Percentiles rank a stretch among this genome's conserved stretches.
Conservation (phyloP, 306 rosid species). For the Vigna angularis region DNA sequence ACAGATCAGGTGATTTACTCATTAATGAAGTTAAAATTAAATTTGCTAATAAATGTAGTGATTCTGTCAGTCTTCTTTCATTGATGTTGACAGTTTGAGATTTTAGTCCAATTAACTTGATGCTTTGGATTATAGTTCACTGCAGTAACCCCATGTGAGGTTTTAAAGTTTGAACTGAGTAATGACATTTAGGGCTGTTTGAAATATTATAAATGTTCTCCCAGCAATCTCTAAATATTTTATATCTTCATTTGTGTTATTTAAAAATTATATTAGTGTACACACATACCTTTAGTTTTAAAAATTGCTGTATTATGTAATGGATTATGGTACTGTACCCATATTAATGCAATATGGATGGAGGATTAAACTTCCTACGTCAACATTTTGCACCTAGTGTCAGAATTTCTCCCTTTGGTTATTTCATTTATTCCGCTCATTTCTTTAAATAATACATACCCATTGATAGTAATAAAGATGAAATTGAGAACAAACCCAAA, state of each 20-base stretch:
- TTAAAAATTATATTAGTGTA: not conserved
- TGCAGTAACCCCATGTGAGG: not conserved
- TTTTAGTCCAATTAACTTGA: no score
- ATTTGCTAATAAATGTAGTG: conserved; percentile 12
- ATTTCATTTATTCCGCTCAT: no score
- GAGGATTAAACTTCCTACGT: not conserved
- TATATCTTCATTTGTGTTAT: not conserved
- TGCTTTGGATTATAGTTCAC: no score
- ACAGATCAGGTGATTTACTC: conserved; percentile 72
- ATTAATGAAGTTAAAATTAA: conserved; percentile 16
- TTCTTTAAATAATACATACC: not conserved
- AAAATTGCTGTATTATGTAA: not conserved
- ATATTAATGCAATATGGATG: not conserved
- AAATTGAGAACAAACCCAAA: no score
- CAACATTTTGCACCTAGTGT: not conserved
- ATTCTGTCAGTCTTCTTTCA: conserved; percentile 19
- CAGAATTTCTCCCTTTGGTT: no score
- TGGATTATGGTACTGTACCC: not conserved
- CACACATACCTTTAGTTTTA: not conserved
- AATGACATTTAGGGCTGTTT: conserved; percentile 5
- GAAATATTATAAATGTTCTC: not conserved
- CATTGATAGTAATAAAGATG: not conserved
- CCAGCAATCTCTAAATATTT: not conserved
- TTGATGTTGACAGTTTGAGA: conserved; percentile 24
- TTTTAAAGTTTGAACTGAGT: conserved; percentile 26